Evolutionary conservation across 1,284 basidiomycete genomes (phyloP).

Genomic region (Pseudozyma sp.): DNA sequence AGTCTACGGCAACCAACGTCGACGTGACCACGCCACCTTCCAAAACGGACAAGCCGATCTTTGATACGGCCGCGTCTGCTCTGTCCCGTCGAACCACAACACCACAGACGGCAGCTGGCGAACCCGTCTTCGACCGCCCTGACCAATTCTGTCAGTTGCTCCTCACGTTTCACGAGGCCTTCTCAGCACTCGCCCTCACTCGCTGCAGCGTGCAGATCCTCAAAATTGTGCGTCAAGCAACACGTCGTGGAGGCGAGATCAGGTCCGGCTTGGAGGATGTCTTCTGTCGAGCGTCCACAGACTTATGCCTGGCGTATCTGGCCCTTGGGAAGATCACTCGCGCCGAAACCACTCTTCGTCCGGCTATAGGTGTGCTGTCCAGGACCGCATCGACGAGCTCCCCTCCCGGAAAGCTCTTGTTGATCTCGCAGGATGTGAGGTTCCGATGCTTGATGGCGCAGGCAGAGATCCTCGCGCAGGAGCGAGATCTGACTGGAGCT

Average conservation of each 20-base stretch:
- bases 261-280: slow-evolving; percentile 21
- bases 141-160: slow-evolving; percentile 39
- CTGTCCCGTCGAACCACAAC: background rate
- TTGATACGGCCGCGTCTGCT: slow-evolving; percentile 3
- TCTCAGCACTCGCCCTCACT: slow-evolving; percentile 41
- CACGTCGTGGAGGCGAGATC: slow-evolving; percentile 12
- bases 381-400: slow-evolving; percentile 5
- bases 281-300: slow-evolving; percentile 37
- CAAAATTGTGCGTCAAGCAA: slow-evolving; percentile 38
- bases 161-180: slow-evolving; percentile 39
- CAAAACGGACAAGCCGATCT: slow-evolving; percentile 22
- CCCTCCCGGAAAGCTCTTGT: slow-evolving; percentile 13
- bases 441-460: slow-evolving; percentile 43
- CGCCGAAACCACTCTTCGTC: slow-evolving; percentile 31
- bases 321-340: slow-evolving; percentile 35
- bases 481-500: slow-evolving; percentile 24
- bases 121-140: slow-evolving; percentile 18
- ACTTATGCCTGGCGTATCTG: slow-evolving; percentile 30
- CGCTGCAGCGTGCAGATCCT: slow-evolving; percentile 45
- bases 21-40: slow-evolving; percentile 27
- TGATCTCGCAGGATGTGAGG: slow-evolving; percentile 35
- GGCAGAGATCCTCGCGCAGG: slow-evolving; percentile 24
- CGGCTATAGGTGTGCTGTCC: slow-evolving; percentile 12
- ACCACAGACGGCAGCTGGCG: background rate
- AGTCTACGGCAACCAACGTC: slow-evolving; percentile 7